A percentile compares a stretch with the other conserved stretches of the same genome.
These are phyloP conservation scores for Umbelopsis isabellina DNA, from an alignment of 192 early-diverging fungal species.

Conservation along the genomic window DNA sequence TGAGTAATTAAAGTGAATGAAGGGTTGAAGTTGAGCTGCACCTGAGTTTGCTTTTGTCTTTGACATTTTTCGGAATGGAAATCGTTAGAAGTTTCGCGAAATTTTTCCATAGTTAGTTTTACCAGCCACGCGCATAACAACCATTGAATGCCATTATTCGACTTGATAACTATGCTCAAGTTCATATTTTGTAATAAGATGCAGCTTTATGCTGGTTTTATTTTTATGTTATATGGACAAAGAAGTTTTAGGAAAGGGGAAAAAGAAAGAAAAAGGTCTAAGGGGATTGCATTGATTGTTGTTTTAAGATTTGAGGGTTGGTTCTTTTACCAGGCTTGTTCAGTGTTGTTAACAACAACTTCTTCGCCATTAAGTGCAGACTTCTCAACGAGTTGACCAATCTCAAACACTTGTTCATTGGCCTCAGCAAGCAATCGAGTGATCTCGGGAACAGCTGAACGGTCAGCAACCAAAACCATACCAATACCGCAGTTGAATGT, in stretches of 20 bases:
- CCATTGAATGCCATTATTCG: no score
- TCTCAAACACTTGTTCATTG: slow-evolving; percentile 70
- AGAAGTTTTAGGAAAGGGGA: not conserved
- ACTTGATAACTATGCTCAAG: no score
- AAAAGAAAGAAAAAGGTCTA: not conserved
- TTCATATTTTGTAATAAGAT: no score
- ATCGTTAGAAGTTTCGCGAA: slow-evolving; percentile 16
- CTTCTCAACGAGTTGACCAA: slow-evolving; percentile 66
- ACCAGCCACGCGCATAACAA: no score
- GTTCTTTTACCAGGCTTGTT: slow-evolving; percentile 37
- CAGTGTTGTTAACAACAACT: slow-evolving; percentile 47
- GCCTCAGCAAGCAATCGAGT: slow-evolving; percentile 56
- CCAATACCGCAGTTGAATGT: slow-evolving; percentile 99
- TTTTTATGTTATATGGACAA: slow-evolving; percentile 3
- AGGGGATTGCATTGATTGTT: not conserved
- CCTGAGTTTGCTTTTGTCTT: not conserved
- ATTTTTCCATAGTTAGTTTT: not conserved
- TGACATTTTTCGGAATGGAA: not conserved
- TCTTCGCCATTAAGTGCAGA: slow-evolving; percentile 53
- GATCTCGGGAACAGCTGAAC: slow-evolving; percentile 64
- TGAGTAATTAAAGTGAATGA: not conserved
- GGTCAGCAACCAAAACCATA: slow-evolving; percentile 89
- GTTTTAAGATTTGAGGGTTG: not conserved
- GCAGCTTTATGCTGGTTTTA: no score
- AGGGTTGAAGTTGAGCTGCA: not conserved